Evolutionary conservation across 2,329 filamentous ascomycete genomes (phyloP).

Genomic region (Colletotrichum sp.): DNA sequence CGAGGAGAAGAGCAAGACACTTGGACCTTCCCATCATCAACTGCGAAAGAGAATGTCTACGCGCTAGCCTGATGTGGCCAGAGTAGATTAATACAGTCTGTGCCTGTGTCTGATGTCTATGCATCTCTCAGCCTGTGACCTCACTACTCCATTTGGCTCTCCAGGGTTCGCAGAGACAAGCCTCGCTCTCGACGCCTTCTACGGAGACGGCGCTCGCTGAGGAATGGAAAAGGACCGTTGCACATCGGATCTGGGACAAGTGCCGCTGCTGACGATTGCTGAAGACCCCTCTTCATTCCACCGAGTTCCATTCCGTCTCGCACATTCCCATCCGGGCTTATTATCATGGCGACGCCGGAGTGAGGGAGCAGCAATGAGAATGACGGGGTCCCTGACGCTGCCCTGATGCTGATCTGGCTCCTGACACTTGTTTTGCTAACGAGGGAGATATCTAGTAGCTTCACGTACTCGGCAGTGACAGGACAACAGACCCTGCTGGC

Average conservation of each 20-base stretch:
- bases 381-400: neutral
- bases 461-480: neutral
- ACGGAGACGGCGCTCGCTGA: neutral
- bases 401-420: neutral
- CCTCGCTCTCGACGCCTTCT: neutral
- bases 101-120: neutral
- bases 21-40: neutral
- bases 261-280: conserved; percentile 13
- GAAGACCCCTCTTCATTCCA: neutral
- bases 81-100: neutral
- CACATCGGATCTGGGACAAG: neutral
- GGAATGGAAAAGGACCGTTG: conserved; percentile 2
- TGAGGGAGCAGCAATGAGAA: neutral
- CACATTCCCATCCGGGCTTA: neutral
- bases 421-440: neutral
- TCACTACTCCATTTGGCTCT: neutral
- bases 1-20: neutral
- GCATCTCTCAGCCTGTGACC: neutral
- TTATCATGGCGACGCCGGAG: neutral
- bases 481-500: neutral
- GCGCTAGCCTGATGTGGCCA: neutral
- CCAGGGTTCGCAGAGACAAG: neutral
- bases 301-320: neutral
- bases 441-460: neutral
- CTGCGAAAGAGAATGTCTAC: neutral